A percentile compares a stretch with the other conserved stretches of the same genome.
Evolutionary conservation across 176 grass and related monocot species (phyloP).

Genomic region (Coix lacrymajobi): DNA sequence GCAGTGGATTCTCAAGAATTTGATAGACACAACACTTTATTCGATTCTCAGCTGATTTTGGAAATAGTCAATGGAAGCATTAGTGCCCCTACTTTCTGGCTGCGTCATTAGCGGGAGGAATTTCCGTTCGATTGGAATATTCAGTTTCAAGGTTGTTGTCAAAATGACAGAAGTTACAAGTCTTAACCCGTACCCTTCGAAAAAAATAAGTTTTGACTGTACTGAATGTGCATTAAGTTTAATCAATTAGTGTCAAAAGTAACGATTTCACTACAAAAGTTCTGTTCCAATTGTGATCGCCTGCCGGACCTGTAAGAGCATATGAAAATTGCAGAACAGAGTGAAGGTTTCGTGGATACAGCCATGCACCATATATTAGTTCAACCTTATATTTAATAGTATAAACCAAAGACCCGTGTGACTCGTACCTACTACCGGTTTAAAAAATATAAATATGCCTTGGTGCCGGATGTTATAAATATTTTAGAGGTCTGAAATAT

Average conservation of each 20-base stretch:
- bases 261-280: neutral
- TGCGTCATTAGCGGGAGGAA: neutral
- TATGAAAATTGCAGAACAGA: neutral
- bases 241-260: neutral
- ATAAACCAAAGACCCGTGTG: too few species aligned
- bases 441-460: too few species aligned
- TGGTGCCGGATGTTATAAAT: too few species aligned
- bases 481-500: too few species aligned
- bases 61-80: neutral
- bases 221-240: neutral
- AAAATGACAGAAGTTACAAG: neutral
- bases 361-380: too few species aligned
- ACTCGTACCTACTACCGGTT: too few species aligned
- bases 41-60: neutral
- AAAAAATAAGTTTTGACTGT: neutral
- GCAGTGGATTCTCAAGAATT: constrained; percentile 3
- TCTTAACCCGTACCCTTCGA: neutral
- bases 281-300: neutral
- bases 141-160: neutral
- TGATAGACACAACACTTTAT: neutral
- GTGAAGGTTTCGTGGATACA: neutral
- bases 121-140: neutral
- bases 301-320: neutral
- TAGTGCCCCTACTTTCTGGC: neutral
- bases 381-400: too few species aligned